Base-by-base conservation (phyloP, 441 rosid genomes). In the Melastoma candidum region DNA sequence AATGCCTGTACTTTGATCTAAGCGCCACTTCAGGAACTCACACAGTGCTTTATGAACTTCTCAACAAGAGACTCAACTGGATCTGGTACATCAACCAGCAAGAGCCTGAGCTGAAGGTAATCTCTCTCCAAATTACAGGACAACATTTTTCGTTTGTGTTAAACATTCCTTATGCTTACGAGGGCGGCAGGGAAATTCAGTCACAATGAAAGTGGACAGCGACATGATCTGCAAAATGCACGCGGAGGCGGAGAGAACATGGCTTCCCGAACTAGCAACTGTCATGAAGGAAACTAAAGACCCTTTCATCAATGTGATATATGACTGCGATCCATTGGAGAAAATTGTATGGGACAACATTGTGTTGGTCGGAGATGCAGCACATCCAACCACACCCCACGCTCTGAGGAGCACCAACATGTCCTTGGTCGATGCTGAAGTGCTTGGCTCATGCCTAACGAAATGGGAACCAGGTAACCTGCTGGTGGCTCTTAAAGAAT, bases 311-410 rank as follows among this genome's bases (percentile, higher is more conserved):
- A 89, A 86, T 44, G 66, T 71, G 32, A 82, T 86, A 12, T 89
- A 89, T 53, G 94, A 89, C 54, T 71, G 63, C 26, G 84, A 84
- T 46, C 95, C 90, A 56, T 56, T 82, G 8, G 66, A 70, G 36
- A 63, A 59, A 54, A 60, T 84, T 27, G 63, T 68, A 26, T 77
- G 79, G 85, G 79, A 66, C 58, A 76, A 75, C 47, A 74, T 76
- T 3, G 83, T 79, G 25, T 64, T 86, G 11, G 60, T 77, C 1
- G 95, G 94, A 44, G 95, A 89, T 49, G 88, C 95, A 0, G 85
- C 97, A 47, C 97, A 85, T 59, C 90, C 95, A 8, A 74, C 78
- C 2, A 78, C 84, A 26, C 93, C 97, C 58, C 92, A 82, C 51
- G 78, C 87, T 6, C 13, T 75, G 44, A 71, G 95, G 72, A 89